These are phyloP conservation scores for Phytopythium litorale DNA, from an alignment of 352 stramenopile genomes.

Conservation along the genomic window DNA sequence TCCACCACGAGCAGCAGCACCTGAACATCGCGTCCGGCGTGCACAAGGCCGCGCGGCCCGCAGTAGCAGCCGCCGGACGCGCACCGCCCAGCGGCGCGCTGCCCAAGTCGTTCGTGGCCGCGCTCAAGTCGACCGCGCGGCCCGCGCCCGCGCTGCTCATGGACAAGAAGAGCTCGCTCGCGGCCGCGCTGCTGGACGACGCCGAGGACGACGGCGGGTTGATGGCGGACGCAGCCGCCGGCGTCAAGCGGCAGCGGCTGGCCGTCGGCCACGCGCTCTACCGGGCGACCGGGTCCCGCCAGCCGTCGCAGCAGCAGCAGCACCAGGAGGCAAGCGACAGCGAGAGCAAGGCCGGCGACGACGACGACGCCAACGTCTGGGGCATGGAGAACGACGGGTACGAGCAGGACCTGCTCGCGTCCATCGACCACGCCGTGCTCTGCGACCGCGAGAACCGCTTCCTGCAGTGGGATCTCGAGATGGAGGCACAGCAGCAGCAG, in stretches of 20 bases:
- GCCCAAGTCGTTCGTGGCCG: conserved; percentile 15
- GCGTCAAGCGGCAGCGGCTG: conserved; percentile 5
- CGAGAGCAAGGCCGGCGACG: conserved; percentile 29
- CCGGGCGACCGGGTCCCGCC: conserved; percentile 13
- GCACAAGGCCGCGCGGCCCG: conserved; percentile 4
- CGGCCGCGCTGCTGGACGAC: conserved; percentile 45
- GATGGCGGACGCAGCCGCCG: conserved; percentile 1
- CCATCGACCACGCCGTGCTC: conserved; percentile 74
- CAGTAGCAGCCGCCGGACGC: background rate
- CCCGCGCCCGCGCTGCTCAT: conserved; percentile 18
- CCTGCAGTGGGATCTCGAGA: conserved; percentile 68
- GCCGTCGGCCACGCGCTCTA: conserved; percentile 21
- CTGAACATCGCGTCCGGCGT: conserved; percentile 9
- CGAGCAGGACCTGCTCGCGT: conserved; percentile 65
- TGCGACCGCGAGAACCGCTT: conserved; percentile 83
- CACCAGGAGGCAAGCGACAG: conserved; percentile 13
- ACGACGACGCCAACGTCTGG: conserved; percentile 66
- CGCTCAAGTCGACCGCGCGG: conserved; percentile 10
- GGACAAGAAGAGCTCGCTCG: conserved; percentile 40
- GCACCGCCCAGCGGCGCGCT: background rate
- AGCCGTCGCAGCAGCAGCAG: background rate
- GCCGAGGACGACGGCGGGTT: conserved; percentile 21
- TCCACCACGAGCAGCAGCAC: conserved; percentile 26
- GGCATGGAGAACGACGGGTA: conserved; percentile 69
- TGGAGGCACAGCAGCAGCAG: conserved; percentile 36